phyloP scores from a whole-genome alignment of 345 rosid species.

The Salix caprea region DNA sequence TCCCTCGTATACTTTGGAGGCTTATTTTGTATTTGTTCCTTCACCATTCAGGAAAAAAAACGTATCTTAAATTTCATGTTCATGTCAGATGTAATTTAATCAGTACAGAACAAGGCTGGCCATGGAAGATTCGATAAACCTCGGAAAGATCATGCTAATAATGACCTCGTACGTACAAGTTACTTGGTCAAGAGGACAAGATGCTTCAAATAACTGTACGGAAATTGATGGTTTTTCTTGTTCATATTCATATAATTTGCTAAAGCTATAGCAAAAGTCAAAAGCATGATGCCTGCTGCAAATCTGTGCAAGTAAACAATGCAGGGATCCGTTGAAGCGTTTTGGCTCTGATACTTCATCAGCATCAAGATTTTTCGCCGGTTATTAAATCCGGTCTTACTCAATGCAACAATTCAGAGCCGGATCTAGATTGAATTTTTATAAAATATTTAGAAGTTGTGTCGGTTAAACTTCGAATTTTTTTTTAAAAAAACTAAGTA shows the following conservation, averaged over 20 bases:
- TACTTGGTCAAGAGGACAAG: not conserved
- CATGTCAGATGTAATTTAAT: not conserved
- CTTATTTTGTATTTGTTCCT: not conserved
- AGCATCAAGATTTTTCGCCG: constrained; percentile 1
- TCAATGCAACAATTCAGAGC: no score
- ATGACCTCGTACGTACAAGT: not conserved
- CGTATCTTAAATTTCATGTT: not conserved
- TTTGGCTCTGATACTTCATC: constrained; percentile 19
- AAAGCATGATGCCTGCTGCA: not conserved
- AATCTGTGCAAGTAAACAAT: constrained; percentile 39
- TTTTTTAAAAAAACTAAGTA: no score
- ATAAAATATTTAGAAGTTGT: no score
- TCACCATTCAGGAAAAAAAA: not conserved
- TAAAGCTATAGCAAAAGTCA: not conserved
- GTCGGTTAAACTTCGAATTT: no score
- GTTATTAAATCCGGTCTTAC: no score
- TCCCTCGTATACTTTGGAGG: not conserved
- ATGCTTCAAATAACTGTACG: not conserved
- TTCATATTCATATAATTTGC: not conserved
- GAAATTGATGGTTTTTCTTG: not conserved
- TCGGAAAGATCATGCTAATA: not conserved
- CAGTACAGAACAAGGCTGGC: not conserved
- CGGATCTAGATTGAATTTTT: no score
- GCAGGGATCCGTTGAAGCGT: constrained; percentile 39
- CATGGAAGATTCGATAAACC: not conserved